These are phyloP conservation scores for Colletotrichum karsti DNA, from an alignment of 2,329 filamentous ascomycete genomes.

Conservation along the genomic window DNA sequence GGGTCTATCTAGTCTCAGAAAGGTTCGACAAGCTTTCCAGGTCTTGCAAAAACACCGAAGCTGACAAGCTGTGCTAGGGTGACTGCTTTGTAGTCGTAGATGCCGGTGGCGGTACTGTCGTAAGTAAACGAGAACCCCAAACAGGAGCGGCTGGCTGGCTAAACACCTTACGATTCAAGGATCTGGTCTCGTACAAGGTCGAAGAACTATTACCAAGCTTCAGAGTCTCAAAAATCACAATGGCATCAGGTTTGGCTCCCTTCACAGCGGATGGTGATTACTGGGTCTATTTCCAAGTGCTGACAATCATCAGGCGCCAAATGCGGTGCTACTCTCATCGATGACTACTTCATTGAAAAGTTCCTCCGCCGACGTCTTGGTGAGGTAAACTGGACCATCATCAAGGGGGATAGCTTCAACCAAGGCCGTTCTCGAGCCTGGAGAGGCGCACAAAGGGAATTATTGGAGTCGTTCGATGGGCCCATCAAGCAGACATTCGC, in stretches of 20 bases:
- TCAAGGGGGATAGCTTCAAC: slow-evolving; percentile 2
- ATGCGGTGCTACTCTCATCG: slow-evolving; percentile 26
- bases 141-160: too few relatives aligned
- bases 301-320: neutral
- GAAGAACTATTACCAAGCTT: slow-evolving; percentile 29
- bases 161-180: too few relatives aligned
- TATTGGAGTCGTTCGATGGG: slow-evolving; percentile 25
- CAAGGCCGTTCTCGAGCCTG: neutral
- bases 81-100: slow-evolving; percentile 42
- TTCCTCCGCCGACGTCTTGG: too few relatives aligned
- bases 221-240: slow-evolving; percentile 28
- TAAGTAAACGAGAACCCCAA: neutral
- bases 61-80: neutral
- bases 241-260: neutral
- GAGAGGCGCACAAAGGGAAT: slow-evolving; percentile 1
- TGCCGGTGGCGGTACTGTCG: slow-evolving; percentile 41
- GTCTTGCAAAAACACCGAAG: too few relatives aligned
- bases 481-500: slow-evolving; percentile 27
- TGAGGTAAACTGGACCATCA: neutral
- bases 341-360: slow-evolving; percentile 22
- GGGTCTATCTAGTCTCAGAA: slow-evolving; percentile 12
- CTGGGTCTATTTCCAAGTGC: neutral
- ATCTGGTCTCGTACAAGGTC: slow-evolving; percentile 37
- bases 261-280: too few relatives aligned
- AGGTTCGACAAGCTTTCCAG: neutral